Base-by-base conservation (phyloP, 345 rosid genomes). In the Raphanus sativus region DNA sequence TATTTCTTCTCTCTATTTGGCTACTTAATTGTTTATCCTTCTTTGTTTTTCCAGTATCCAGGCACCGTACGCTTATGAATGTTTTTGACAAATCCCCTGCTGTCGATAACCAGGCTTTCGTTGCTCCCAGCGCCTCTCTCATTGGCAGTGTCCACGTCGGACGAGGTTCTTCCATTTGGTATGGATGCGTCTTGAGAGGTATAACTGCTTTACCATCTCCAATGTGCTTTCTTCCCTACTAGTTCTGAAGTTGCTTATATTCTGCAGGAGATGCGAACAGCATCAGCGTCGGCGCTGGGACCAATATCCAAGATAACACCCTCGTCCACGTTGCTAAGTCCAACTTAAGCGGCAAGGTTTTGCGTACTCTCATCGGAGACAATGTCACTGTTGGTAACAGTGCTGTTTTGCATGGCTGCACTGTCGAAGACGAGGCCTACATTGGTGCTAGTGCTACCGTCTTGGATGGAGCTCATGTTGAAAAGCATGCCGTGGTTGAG, bases 171-270 rank as follows among this genome's bases (percentile, higher is more conserved):
- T 93, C 98, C 74, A 84, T 93, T 69, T 91, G 97, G 98, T 93
- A 93, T 84, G 97, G 97, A n/a, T 90, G 94, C 80, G 97, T 93
- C 66, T 76, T 93, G 75, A 88, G 97, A 89, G 98, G 97, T 91
- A 83, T 70, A 82, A 71, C 71, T 65, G 5, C 25, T 17, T 6
- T 54, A 40, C 30, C 12, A 1, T 13, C 24, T 52, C 76, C 29
- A 70, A 55, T 70, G 8, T 55, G 48, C 56, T 70, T 59, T 79
- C 52, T 54, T 48, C 52, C 34, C 11, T 48, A 68, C 5, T 45
- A 1, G 61, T 9, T 21, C 8, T 24, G 16, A 70, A 70, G 59
- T 21, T 1, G 36, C 11, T 52, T 67, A 8, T 67, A 8, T 17
- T 29, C 40, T 78, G 70, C 81, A 91, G 95, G 93, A 70, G 97